phyloP scores from a whole-genome alignment of 2,329 filamentous ascomycete genomes.

The Rhytidhysteron rufulum region DNA sequence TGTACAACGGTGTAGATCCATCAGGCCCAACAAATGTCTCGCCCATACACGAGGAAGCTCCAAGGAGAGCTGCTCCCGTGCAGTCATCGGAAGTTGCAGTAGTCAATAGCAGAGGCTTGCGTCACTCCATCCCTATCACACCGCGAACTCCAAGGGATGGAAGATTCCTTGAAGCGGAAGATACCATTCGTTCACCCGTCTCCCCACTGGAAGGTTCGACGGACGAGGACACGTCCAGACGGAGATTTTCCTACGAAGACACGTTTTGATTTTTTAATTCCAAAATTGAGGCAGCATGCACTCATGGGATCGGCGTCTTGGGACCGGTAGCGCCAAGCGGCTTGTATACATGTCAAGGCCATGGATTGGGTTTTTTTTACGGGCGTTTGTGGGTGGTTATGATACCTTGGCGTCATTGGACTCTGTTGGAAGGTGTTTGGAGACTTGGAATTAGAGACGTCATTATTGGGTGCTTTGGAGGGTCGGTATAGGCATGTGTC shows the following conservation, averaged over 20 bases:
- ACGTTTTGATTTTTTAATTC: too few relatives aligned
- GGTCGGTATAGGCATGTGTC: too few relatives aligned
- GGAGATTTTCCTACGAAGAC: conserved; percentile 37
- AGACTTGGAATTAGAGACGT: not conserved
- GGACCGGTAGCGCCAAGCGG: not conserved
- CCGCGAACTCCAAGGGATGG: conserved; percentile 27
- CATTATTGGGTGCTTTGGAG: not conserved
- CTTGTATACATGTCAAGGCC: not conserved
- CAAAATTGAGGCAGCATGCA: not conserved
- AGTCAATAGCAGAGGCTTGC: conserved; percentile 19
- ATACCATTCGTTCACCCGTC: conserved; percentile 28
- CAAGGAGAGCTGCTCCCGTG: conserved; percentile 19
- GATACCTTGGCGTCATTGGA: not conserved
- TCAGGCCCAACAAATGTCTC: conserved; percentile 14
- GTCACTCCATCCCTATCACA: conserved; percentile 27
- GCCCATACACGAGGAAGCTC: conserved; percentile 17
- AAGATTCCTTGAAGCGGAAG: conserved; percentile 26
- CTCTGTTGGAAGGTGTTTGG: not conserved
- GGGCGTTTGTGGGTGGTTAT: not conserved
- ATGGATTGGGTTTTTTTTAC: not conserved
- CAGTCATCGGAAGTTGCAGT: conserved; percentile 24
- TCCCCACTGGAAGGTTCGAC: conserved; percentile 31
- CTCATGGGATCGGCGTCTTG: conserved; percentile 1
- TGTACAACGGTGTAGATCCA: conserved; percentile 44
- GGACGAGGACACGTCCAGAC: conserved; percentile 18